Evolutionary conservation across 768 basidiomycete genomes (phyloP).

Genomic region (Amylocystis lapponica): DNA sequence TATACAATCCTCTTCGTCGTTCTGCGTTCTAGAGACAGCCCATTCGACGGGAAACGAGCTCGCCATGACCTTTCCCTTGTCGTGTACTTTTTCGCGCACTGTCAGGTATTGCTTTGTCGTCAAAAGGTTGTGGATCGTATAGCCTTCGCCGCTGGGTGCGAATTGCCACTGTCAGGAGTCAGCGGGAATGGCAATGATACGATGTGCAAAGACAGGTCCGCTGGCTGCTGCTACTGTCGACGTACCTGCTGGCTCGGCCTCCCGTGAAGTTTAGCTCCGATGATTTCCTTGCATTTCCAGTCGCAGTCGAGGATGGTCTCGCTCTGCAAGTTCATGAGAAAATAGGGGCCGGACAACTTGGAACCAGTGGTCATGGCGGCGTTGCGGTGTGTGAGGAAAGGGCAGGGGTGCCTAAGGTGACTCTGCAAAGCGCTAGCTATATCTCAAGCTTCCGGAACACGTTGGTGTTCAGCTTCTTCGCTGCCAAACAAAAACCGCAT

Average conservation of each 20-base stretch:
- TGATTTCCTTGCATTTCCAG: conserved; percentile 10
- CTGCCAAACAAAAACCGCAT: too few species aligned
- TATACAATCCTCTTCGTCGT: conserved; percentile 10
- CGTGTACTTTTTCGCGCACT: conserved; percentile 10
- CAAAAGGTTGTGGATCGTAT: conserved; percentile 15
- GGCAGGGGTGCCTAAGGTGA: too few species aligned
- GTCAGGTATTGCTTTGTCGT: too few species aligned
- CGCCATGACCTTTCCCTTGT: conserved; percentile 15
- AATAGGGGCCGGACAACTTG: conserved; percentile 17
- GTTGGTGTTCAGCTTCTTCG: too few species aligned
- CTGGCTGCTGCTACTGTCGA: too few species aligned
- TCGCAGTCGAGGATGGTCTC: conserved; percentile 20
- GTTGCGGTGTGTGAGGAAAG: too few species aligned
- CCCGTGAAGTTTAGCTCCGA: conserved; percentile 17
- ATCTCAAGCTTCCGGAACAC: too few species aligned
- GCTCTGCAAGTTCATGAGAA: conserved; percentile 18
- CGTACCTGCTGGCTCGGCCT: conserved; percentile 22
- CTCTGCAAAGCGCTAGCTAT: too few species aligned
- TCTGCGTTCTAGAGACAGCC: conserved; percentile 13
- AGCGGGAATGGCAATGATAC: too few species aligned
- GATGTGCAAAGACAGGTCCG: conserved; percentile 17
- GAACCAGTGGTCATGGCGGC: too few species aligned
- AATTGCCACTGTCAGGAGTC: conserved; percentile 17
- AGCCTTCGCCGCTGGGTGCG: conserved; percentile 20
- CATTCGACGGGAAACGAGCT: conserved; percentile 23